Percentiles rank a stretch among this genome's conserved stretches.
Conservation (phyloP, 1,284 basidiomycete genomes). For the Mycosarcoma maydis region DNA sequence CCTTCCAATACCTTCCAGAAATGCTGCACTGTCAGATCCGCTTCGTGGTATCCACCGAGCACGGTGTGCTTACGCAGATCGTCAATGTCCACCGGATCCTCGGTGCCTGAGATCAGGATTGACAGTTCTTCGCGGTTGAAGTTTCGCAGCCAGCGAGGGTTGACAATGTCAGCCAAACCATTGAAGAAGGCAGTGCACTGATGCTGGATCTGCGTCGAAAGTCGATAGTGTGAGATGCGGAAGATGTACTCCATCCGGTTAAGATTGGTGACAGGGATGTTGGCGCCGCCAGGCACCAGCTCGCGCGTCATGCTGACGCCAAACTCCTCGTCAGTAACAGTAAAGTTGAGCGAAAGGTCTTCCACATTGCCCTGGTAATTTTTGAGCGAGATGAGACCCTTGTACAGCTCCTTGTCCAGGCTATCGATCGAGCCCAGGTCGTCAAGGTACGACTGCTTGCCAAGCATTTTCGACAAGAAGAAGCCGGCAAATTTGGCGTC, state of each 20-base stretch:
- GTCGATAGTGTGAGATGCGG: conserved; percentile 85
- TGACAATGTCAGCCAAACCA: conserved; percentile 63
- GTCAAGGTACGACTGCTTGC: conserved; percentile 62
- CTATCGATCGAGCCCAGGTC: conserved; percentile 61
- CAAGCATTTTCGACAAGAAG: conserved; percentile 80
- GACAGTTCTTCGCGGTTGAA: conserved; percentile 63
- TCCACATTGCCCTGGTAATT: conserved; percentile 88
- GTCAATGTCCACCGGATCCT: conserved; percentile 60
- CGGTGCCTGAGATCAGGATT: conserved; percentile 59
- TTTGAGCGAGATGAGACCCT: conserved; percentile 90
- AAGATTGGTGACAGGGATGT: conserved; percentile 86
- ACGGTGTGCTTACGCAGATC: conserved; percentile 61
- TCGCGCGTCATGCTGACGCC: conserved; percentile 82
- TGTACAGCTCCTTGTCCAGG: conserved; percentile 79
- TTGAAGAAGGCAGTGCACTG: conserved; percentile 78
- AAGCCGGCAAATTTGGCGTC: conserved; percentile 95
- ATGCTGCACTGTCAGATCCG: conserved; percentile 60
- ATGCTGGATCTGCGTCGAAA: conserved; percentile 81
- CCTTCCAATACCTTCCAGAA: conserved; percentile 61
- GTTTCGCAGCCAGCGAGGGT: conserved; percentile 64
- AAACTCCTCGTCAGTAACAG: conserved; percentile 90
- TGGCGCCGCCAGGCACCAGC: conserved; percentile 83
- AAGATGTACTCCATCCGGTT: conserved; percentile 90
- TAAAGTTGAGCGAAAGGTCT: conserved; percentile 91
- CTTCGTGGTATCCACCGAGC: conserved; percentile 61